Evolutionary conservation across 208 protist genomes (phyloP).

Genomic region (Trypanosoma theileri): DNA sequence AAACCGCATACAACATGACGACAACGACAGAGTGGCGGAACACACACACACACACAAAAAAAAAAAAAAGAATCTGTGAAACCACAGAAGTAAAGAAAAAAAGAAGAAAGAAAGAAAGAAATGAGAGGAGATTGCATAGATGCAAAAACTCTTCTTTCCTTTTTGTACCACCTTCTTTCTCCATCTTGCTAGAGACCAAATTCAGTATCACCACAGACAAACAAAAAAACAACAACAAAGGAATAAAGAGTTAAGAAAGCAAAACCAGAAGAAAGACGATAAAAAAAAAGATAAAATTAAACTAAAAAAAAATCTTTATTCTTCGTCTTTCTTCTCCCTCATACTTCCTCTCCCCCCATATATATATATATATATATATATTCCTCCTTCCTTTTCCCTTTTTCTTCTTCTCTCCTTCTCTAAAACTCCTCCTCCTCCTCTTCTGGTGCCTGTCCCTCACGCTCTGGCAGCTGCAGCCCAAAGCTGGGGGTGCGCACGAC

Average conservation of each 20-base stretch:
- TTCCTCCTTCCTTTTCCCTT: neutral
- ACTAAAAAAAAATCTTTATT: neutral
- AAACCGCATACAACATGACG: neutral
- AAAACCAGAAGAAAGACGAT: neutral
- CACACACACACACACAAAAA: conserved; percentile 8
- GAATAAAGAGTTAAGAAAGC: neutral
- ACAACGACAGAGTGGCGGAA: neutral
- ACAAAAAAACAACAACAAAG: no score
- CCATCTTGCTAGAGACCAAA: neutral
- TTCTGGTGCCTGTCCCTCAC: conserved; percentile 36
- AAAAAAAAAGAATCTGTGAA: neutral
- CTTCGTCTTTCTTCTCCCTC: neutral
- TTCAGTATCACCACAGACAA: no score
- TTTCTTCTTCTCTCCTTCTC: neutral
- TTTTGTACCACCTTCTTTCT: neutral
- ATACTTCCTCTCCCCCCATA: neutral
- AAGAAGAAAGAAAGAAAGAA: neutral
- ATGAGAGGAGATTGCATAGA: neutral
- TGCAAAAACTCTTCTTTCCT: neutral
- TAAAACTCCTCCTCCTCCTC: conserved; percentile 67
- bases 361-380: neutral
- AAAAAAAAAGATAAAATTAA: neutral
- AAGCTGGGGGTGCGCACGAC: conserved; percentile 60
- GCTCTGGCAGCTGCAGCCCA: conserved; percentile 34
- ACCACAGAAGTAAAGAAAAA: neutral